These are phyloP conservation scores for Turritis glabra DNA, from an alignment of 345 rosid genomes.

Conservation along the genomic window DNA sequence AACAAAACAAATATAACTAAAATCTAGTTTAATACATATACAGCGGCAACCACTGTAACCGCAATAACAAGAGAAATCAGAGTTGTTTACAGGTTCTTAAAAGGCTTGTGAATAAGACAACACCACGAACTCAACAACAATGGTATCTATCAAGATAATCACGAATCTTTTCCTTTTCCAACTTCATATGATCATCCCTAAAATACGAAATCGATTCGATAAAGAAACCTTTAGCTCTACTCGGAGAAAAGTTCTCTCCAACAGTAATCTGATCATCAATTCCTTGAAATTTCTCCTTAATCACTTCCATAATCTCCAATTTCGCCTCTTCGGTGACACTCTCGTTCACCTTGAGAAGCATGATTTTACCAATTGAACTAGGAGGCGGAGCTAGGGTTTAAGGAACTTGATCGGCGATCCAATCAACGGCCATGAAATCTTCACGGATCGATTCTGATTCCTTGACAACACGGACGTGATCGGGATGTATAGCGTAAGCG, in stretches of 20 bases:
- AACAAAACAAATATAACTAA: too few relatives aligned
- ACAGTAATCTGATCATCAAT: slow-evolving; percentile 49
- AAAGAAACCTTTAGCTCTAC: slow-evolving; percentile 68
- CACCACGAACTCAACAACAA: slow-evolving; percentile 60
- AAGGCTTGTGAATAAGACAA: too few relatives aligned
- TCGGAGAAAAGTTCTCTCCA: slow-evolving; percentile 84
- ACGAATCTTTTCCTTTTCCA: slow-evolving; percentile 55
- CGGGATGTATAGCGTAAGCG: slow-evolving; percentile 61
- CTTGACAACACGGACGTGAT: slow-evolving; percentile 58
- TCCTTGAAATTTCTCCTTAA: slow-evolving; percentile 45
- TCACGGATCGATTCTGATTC: slow-evolving; percentile 64
- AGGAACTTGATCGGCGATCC: slow-evolving; percentile 51
- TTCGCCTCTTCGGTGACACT: slow-evolving; percentile 44
- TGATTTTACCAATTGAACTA: slow-evolving; percentile 49
- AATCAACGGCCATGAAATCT: slow-evolving; percentile 83
- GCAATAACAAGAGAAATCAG: too few relatives aligned
- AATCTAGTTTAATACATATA: too few relatives aligned
- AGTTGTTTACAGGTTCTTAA: too few relatives aligned
- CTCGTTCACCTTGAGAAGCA: slow-evolving; percentile 66
- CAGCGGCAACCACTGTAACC: too few relatives aligned
- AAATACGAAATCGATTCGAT: slow-evolving; percentile 66
- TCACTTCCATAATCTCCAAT: slow-evolving; percentile 51
- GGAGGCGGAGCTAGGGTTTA: slow-evolving; percentile 37
- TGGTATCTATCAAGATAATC: slow-evolving; percentile 57
- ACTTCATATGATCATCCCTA: slow-evolving; percentile 5